Base-by-base conservation (phyloP, 2,329 filamentous ascomycete species). In the Gremmenia infestans region DNA sequence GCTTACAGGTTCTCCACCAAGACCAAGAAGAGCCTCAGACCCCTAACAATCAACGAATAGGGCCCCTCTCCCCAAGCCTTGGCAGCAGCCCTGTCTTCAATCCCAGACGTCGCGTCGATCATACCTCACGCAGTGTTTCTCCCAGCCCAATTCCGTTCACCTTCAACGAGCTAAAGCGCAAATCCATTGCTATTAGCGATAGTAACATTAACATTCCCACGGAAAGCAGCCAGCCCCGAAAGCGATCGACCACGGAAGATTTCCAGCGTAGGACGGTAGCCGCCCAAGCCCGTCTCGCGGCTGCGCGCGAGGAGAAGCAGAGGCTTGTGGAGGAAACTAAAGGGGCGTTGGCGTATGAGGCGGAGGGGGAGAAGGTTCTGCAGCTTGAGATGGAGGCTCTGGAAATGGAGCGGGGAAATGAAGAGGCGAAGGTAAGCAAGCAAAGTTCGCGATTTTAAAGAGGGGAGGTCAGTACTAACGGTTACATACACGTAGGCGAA, bases 381-480 rank as follows among this genome's bases (percentile, higher is more conserved):
- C 5, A 15, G 37, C 14, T 40, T 6, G 37, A 40, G 37, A 40
- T 15, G 37, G 12, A 15, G 37, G 37, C 17, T 15, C 5, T 15
- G 2, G 8, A 17, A 4, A 5, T 59, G 19, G 57, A 62, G 35
- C 25, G 48, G 25, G 49, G 53, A 35, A 58, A 55, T 52, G 52
- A 45, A 5, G 58, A 48, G 22, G 49, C 58, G 37, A 40, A 40
- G 37, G 37, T 40, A 40, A 40, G 37, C 36, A 39, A 22, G 22
- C 4, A 37, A 58, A 19, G 43, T 56, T 35, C 43, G 45, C 8
- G 32, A 43, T n/a, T 17, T 58, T 22, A 35, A 54, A 9, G 9
- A 35, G 7, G 40, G 14, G 14, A 35, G 7, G 40, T 17, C 5
- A 25, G 17, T 47, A 25, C 45, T 47, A 47, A 47, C 8, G 8